Percentiles rank a stretch among this genome's conserved stretches.
These are phyloP conservation scores for Rasamsonia emersonii DNA, from an alignment of 2,329 filamentous ascomycete genomes.

Conservation along the genomic window DNA sequence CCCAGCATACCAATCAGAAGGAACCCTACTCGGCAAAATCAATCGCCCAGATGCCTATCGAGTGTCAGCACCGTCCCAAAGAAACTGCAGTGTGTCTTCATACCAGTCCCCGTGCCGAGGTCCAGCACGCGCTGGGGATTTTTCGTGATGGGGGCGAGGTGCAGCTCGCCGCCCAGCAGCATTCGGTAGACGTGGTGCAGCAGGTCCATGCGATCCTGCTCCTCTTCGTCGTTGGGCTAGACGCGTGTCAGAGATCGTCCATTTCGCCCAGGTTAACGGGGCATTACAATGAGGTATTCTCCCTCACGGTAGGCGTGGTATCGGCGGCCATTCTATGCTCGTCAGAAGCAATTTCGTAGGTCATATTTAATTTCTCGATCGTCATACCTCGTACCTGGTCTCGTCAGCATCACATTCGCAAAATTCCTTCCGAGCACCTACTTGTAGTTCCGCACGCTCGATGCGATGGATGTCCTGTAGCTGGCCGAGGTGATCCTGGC, in stretches of 20 bases:
- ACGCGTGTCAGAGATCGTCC: conserved; percentile 3
- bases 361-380: neutral
- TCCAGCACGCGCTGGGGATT: conserved; percentile 22
- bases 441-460: conserved; percentile 9
- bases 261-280: neutral
- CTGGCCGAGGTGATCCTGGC: no score
- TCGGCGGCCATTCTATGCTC: conserved; percentile 15
- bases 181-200: conserved; percentile 26
- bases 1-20: neutral
- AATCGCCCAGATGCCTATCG: conserved; percentile 8
- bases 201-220: conserved; percentile 27
- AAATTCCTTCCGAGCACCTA: neutral
- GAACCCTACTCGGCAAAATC: conserved; percentile 9
- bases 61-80: no score
- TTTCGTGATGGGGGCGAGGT: conserved; percentile 19
- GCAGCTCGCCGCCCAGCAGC: conserved; percentile 20
- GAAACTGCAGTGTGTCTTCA: no score
- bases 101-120: conserved; percentile 26
- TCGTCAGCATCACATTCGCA: neutral
- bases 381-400: conserved; percentile 8
- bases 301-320: conserved; percentile 17
- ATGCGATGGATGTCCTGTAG: conserved; percentile 7
- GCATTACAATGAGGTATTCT: conserved; percentile 14
- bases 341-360: neutral
- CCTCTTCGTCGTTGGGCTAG: conserved; percentile 27